Evolutionary conservation across 306 rosid genomes (phyloP).

Genomic region (Cucumis hystrix): DNA sequence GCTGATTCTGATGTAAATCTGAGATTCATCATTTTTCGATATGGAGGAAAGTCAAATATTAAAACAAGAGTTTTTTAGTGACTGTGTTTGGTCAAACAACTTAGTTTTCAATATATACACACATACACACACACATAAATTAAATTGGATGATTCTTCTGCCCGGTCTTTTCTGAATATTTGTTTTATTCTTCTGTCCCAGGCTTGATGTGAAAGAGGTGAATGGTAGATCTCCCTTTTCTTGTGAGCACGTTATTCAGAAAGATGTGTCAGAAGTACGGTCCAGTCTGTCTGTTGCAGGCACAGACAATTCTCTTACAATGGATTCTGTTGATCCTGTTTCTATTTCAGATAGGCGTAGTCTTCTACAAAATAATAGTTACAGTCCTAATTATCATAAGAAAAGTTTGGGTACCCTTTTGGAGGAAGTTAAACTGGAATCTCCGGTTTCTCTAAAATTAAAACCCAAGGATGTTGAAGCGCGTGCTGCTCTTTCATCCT

Average conservation of each 20-base stretch:
- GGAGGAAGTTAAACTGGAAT: constrained; percentile 40
- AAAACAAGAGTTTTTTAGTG: not conserved
- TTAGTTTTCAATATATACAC: not conserved
- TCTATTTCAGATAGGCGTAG: constrained; percentile 66
- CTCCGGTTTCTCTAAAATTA: constrained; percentile 31
- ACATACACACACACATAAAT: no score
- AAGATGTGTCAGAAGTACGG: constrained; percentile 25
- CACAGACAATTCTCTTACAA: constrained; percentile 46
- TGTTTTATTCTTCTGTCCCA: constrained; percentile 13
- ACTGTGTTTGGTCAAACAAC: not conserved
- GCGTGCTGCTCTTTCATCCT: constrained; percentile 55
- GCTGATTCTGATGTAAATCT: not conserved
- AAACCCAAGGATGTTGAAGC: constrained; percentile 58
- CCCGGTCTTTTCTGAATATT: not conserved
- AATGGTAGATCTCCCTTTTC: constrained; percentile 36
- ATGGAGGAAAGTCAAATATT: not conserved
- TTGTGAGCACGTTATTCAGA: constrained; percentile 29
- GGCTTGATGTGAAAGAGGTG: constrained; percentile 35
- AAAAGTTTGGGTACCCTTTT: constrained; percentile 23
- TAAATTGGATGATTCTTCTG: not conserved
- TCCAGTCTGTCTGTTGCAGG: constrained; percentile 55
- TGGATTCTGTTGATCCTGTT: constrained; percentile 40
- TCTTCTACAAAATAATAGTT: constrained; percentile 53
- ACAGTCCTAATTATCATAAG: constrained; percentile 60
- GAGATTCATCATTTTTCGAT: not conserved